Evolutionary conservation across 2,329 filamentous ascomycete species (phyloP).

Genomic region (Colletotrichum acutatum): DNA sequence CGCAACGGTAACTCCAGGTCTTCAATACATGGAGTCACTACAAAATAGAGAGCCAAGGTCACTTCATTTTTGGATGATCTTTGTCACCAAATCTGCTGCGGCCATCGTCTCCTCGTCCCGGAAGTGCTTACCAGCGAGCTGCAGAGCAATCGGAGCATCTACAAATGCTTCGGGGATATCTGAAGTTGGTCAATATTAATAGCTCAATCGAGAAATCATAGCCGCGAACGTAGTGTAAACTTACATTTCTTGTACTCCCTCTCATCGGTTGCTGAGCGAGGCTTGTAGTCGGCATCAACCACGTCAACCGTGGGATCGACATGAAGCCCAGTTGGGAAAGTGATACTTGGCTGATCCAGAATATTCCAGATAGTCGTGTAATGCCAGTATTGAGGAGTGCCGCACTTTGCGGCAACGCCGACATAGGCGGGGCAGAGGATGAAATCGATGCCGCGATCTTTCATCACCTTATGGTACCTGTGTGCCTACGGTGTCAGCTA

Average conservation of each 20-base stretch:
- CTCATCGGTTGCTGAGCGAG: constrained; percentile 7
- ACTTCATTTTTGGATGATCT: not conserved
- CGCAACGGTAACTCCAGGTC: too few relatives aligned
- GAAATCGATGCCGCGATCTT: constrained; percentile 40
- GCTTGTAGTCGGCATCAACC: constrained; percentile 1
- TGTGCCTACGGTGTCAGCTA: not conserved
- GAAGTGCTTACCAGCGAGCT: constrained; percentile 23
- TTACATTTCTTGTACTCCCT: constrained; percentile 28
- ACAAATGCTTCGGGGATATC: not conserved
- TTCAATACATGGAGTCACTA: too few relatives aligned
- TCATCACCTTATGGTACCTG: constrained; percentile 36
- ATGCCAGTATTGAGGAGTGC: constrained; percentile 39
- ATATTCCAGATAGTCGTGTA: constrained; percentile 48
- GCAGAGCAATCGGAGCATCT: constrained; percentile 11
- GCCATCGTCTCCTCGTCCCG: constrained; percentile 29
- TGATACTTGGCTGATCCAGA: constrained; percentile 42
- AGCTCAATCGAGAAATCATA: too few relatives aligned
- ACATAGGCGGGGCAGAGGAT: constrained; percentile 42
- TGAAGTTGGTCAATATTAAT: too few relatives aligned
- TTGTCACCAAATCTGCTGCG: not conserved
- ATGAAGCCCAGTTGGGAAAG: constrained; percentile 41
- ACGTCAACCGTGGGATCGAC: constrained; percentile 8
- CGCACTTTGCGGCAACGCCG: constrained; percentile 38
- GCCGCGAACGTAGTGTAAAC: not conserved
- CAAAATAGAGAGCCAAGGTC: too few relatives aligned